Percentiles rank a stretch among this genome's conserved stretches.
These are phyloP conservation scores for Butyriboletus loyo DNA, from an alignment of 768 basidiomycete species.

Conservation along the genomic window DNA sequence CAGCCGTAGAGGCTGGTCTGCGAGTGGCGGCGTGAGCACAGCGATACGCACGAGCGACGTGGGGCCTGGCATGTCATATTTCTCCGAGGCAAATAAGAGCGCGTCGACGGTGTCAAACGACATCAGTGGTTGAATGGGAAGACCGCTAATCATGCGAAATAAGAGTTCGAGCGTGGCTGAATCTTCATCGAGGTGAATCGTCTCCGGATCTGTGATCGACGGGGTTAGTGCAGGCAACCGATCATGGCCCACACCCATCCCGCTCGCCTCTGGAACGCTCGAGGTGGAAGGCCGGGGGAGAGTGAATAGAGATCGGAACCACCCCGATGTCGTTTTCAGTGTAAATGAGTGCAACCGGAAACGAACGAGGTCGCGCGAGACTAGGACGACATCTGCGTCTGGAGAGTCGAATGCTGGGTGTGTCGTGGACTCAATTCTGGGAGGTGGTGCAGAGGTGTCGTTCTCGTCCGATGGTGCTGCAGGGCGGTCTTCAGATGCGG, in stretches of 20 bases:
- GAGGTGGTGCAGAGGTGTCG: neutral
- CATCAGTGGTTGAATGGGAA: slow-evolving; percentile 46
- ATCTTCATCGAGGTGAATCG: slow-evolving; percentile 58
- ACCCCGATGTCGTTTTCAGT: slow-evolving; percentile 59
- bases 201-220: slow-evolving; percentile 25
- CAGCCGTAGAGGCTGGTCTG: slow-evolving; percentile 49
- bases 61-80: slow-evolving; percentile 69
- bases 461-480: neutral
- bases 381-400: slow-evolving; percentile 56
- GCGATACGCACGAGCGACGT: slow-evolving; percentile 57
- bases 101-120: slow-evolving; percentile 55
- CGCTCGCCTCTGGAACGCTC: neutral
- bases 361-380: slow-evolving; percentile 44
- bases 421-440: slow-evolving; percentile 19
- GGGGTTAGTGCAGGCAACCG: slow-evolving; percentile 8
- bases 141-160: slow-evolving; percentile 60
- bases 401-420: slow-evolving; percentile 52
- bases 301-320: slow-evolving; percentile 54
- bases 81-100: slow-evolving; percentile 61
- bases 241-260: neutral
- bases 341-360: slow-evolving; percentile 61
- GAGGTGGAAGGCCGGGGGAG: slow-evolving; percentile 41
- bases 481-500: slow-evolving; percentile 9
- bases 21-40: slow-evolving; percentile 50
- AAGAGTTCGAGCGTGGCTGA: slow-evolving; percentile 51